Percentiles rank a stretch among this genome's conserved stretches.
phyloP scores from a whole-genome alignment of 148 eudicot species.

The Camellia sinensis region DNA sequence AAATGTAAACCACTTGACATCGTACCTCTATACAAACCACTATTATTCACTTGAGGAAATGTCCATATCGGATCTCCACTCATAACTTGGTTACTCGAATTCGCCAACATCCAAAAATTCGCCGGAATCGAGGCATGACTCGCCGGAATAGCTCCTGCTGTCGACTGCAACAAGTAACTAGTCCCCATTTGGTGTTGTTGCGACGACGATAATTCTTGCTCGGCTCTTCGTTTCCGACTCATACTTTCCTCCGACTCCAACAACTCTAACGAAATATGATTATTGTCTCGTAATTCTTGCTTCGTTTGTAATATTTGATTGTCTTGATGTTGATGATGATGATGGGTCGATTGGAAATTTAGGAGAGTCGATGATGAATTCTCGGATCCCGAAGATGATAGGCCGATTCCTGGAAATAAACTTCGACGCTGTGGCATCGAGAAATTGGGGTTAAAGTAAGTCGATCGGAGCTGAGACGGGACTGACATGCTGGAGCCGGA shows the following conservation, averaged over 20 bases:
- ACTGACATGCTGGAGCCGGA: constrained; percentile 84
- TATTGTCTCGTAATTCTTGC: constrained; percentile 42
- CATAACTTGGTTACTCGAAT: constrained; percentile 43
- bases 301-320: constrained; percentile 45
- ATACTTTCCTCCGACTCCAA: constrained; percentile 44
- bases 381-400: constrained; percentile 16
- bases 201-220: constrained; percentile 31
- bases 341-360: constrained; percentile 51
- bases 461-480: constrained; percentile 75
- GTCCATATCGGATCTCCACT: constrained; percentile 80
- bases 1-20: constrained; percentile 79
- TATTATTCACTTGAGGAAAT: constrained; percentile 55
- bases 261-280: constrained; percentile 31
- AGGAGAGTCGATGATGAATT: constrained; percentile 38
- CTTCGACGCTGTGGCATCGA: constrained; percentile 48
- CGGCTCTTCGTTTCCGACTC: constrained; percentile 27
- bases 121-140: constrained; percentile 59
- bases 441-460: constrained; percentile 67
- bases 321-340: background rate
- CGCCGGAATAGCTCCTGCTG: constrained; percentile 43
- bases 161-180: constrained; percentile 49
- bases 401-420: constrained; percentile 50
- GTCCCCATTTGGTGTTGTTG: constrained; percentile 40
- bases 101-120: constrained; percentile 82
- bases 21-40: constrained; percentile 55